phyloP scores from a whole-genome alignment of 306 rosid species.

The Cucurbita moschata region DNA sequence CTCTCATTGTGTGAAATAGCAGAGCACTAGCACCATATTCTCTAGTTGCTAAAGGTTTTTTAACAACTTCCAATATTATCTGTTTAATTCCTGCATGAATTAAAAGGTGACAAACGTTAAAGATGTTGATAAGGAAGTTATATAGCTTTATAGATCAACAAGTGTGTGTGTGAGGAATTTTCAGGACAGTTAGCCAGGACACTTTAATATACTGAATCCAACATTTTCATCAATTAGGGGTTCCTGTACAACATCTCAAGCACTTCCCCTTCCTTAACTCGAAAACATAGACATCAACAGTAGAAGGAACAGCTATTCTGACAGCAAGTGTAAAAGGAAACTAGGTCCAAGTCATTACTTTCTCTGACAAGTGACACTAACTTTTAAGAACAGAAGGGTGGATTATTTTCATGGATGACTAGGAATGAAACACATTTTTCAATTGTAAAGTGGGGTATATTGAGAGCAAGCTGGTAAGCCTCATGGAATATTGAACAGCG shows the following conservation, averaged over 20 bases:
- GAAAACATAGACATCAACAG: background rate
- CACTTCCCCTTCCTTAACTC: background rate
- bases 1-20: constrained; percentile 52
- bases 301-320: background rate
- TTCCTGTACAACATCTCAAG: background rate
- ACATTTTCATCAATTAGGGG: background rate
- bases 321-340: background rate
- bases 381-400: background rate
- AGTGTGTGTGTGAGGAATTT: background rate
- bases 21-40: constrained; percentile 47
- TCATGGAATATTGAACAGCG: no score
- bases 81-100: constrained; percentile 21
- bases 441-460: no score
- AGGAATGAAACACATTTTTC: no score
- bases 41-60: constrained; percentile 39
- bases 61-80: constrained; percentile 41
- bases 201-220: background rate
- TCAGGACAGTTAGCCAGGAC: background rate
- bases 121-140: background rate
- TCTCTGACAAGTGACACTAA: background rate
- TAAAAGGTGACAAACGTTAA: background rate
- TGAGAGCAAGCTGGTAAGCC: no score
- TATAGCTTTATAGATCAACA: background rate
- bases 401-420: background rate
- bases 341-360: background rate